Conservation (phyloP, 768 basidiomycete species). For the Russula sp. region DNA sequence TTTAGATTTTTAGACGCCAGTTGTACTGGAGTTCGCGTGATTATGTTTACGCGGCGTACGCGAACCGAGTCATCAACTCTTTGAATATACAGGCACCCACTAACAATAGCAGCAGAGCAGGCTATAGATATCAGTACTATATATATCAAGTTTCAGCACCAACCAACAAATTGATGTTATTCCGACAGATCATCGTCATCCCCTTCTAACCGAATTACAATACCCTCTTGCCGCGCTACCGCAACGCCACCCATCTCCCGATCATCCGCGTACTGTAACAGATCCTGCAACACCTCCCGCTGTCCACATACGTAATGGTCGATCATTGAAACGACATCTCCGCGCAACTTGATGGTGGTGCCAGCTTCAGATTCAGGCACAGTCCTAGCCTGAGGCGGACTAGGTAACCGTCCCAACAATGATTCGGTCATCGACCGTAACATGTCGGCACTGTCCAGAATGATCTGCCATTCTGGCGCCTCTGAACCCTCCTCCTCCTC, state of each 20-base stretch:
- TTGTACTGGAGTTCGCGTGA: too few species aligned
- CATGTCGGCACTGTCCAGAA: conserved; percentile 64
- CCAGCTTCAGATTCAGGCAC: conserved; percentile 8
- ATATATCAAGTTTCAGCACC: too few species aligned
- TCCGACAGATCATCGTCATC: conserved; percentile 10
- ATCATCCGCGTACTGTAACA: conserved; percentile 48
- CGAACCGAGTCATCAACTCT: too few species aligned
- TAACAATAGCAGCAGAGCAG: too few species aligned
- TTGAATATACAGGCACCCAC: too few species aligned
- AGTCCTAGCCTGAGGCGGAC: neutral
- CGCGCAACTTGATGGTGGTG: conserved; percentile 39
- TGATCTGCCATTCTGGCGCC: conserved; percentile 45
- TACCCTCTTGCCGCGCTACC: conserved; percentile 49
- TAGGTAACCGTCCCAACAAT: conserved; percentile 51
- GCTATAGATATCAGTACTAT: too few species aligned
- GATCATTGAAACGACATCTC: conserved; percentile 63
- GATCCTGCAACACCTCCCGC: conserved; percentile 35
- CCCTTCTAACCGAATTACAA: conserved; percentile 52
- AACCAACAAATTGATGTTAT: too few species aligned
- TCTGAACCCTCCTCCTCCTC: conserved; percentile 28
- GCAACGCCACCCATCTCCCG: conserved; percentile 49
- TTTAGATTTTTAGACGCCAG: too few species aligned
- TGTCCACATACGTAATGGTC: conserved; percentile 56
- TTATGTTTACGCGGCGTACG: too few species aligned
- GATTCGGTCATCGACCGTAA: conserved; percentile 64